A percentile compares a stretch with the other conserved stretches of the same genome.
These are phyloP conservation scores for Mucor sp. DNA, from an alignment of 371 early-diverging fungal species.

Conservation along the genomic window DNA sequence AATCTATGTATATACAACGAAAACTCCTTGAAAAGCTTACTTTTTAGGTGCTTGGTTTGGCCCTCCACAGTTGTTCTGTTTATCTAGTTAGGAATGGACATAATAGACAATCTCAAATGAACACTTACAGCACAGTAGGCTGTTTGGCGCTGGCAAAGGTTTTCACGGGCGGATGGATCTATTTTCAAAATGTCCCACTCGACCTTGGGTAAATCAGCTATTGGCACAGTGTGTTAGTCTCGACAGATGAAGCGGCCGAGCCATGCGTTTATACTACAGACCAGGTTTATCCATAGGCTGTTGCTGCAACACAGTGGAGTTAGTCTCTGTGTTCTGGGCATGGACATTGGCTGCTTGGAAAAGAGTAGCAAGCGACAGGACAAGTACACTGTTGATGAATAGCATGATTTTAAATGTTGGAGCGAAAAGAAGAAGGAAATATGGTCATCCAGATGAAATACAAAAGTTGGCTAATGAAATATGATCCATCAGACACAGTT, in stretches of 20 bases:
- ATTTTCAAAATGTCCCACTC: constrained; percentile 31
- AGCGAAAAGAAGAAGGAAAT: not conserved
- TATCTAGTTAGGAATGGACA: not conserved
- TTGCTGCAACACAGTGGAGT: not conserved
- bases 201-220: constrained; percentile 25
- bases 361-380: not conserved
- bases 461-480: not conserved
- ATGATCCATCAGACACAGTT: not conserved
- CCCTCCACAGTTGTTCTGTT: constrained; percentile 39
- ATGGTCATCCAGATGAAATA: not conserved
- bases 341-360: not conserved
- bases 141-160: constrained; percentile 31
- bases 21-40: constrained; percentile 14
- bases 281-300: constrained; percentile 11
- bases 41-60: constrained; percentile 34
- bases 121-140: constrained; percentile 37
- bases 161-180: constrained; percentile 26
- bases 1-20: not conserved
- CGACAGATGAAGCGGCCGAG: too few relatives aligned
- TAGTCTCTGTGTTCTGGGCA: not conserved
- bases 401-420: not conserved
- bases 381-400: not conserved
- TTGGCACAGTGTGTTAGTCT: not conserved
- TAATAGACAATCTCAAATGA: not conserved
- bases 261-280: not conserved